Conservation (phyloP, 352 stramenopile genomes). For the Phytophthora tentaculata region DNA sequence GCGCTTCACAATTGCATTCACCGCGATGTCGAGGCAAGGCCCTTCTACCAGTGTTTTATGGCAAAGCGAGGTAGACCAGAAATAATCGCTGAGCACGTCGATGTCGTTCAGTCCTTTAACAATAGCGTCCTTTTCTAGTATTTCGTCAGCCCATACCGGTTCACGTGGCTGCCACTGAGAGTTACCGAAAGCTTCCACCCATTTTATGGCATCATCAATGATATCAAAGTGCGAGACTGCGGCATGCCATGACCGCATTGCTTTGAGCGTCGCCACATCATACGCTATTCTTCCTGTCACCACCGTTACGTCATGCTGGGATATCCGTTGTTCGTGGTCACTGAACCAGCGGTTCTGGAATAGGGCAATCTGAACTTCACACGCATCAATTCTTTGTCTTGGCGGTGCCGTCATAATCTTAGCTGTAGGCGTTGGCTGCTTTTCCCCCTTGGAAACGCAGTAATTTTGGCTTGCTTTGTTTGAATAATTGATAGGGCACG, state of each 20-base stretch:
- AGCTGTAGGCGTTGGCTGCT: background rate
- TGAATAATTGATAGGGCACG: slow-evolving; percentile 2
- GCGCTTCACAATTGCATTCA: background rate
- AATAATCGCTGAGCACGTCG: slow-evolving; percentile 7
- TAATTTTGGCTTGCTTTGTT: slow-evolving; percentile 1
- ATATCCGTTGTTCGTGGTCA: slow-evolving; percentile 4
- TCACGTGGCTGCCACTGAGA: background rate
- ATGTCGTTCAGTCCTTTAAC: background rate
- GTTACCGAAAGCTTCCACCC: background rate
- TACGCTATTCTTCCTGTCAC: slow-evolving; percentile 4
- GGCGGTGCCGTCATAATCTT: background rate
- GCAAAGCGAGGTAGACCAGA: slow-evolving; percentile 5
- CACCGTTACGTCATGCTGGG: background rate
- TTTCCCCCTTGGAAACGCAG: background rate
- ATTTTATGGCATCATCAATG: slow-evolving; percentile 5
- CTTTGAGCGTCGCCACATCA: slow-evolving; percentile 2
- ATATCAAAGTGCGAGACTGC: slow-evolving; percentile 2
- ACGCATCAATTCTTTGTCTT: background rate
- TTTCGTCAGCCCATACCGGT: background rate
- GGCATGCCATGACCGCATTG: slow-evolving; percentile 12
- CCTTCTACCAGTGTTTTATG: slow-evolving; percentile 8
- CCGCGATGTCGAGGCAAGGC: background rate
- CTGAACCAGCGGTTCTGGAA: slow-evolving; percentile 18
- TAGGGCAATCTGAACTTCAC: background rate
- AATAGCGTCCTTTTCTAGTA: background rate